These are phyloP conservation scores for Globisporangium alternatum DNA, from an alignment of 352 stramenopile genomes.

Conservation along the genomic window DNA sequence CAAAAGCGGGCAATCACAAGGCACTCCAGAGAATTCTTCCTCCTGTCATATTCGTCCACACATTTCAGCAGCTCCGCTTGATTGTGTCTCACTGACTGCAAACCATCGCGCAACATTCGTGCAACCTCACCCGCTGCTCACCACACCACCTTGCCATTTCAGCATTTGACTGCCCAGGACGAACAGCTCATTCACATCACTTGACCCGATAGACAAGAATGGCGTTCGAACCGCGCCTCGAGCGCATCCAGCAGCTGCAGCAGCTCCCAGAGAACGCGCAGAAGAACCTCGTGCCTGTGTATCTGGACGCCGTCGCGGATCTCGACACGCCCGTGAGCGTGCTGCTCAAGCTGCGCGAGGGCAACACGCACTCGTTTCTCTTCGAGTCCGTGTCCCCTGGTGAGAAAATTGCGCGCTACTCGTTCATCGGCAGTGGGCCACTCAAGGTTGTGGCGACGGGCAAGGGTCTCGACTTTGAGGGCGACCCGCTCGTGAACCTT, in stretches of 20 bases:
- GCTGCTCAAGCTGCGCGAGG: slow-evolving; percentile 80
- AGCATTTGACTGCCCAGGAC: slow-evolving; percentile 4
- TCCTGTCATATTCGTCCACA: slow-evolving; percentile 6
- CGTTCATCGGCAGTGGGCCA: slow-evolving; percentile 84
- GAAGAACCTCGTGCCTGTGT: slow-evolving; percentile 87
- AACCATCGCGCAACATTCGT: slow-evolving; percentile 10
- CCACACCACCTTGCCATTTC: slow-evolving; percentile 11
- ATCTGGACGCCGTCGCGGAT: slow-evolving; percentile 80
- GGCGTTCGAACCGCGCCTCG: slow-evolving; percentile 54
- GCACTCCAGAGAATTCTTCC: slow-evolving; percentile 1
- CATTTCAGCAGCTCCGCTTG: neutral
- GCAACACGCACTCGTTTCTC: slow-evolving; percentile 82
- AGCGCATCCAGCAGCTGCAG: slow-evolving; percentile 63
- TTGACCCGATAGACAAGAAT: slow-evolving; percentile 26
- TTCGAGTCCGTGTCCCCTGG: slow-evolving; percentile 83
- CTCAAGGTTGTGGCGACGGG: slow-evolving; percentile 77
- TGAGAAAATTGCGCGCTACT: slow-evolving; percentile 88
- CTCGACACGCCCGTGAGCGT: slow-evolving; percentile 88
- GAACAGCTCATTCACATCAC: neutral
- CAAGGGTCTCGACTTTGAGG: slow-evolving; percentile 46
- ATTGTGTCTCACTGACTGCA: neutral
- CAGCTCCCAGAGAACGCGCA: slow-evolving; percentile 47
- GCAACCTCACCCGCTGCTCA: slow-evolving; percentile 12
- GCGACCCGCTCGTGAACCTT: slow-evolving; percentile 73
- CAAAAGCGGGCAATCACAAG: neutral